Base-by-base conservation (phyloP, 768 basidiomycete genomes). In the Nidularia sp. region DNA sequence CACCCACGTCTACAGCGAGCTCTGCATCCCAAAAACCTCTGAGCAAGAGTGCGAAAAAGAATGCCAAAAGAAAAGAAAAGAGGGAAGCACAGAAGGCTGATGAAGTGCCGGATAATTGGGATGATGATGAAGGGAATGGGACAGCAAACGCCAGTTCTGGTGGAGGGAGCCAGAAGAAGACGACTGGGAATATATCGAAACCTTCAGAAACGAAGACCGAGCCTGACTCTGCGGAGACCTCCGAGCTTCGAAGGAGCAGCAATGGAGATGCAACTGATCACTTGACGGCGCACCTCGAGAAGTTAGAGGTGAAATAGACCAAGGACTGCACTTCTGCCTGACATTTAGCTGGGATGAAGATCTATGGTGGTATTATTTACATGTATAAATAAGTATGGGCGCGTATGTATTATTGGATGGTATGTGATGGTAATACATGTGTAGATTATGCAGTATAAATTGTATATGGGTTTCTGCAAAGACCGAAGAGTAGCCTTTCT, bases 41-140 rank as follows among this genome's bases (percentile, higher is more conserved):
- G 62, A 83, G 86, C 67, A 93, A 94, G 74, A 88, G 88, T 45
- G 90, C 85, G 42, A 90, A 85, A 69, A 84, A 86, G 70, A 86
- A 84, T 56, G 87, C 88, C 55, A 93, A 93, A 69, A 77, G 83
- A 60, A 83, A 82, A 65, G 88, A 85, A 61, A 90, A 83, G 69
- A 78, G 80, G 64, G 75, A 74, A 31, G 75, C 79, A 53, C 79
- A 81, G 59, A 78, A 79, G 64, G 47, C 69, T n/a, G 72, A 73
- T 25, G 64, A 57, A 43, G 84, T 92, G n/a, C 83, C 79, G 51
- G 88, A 91, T 55, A 82, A 76, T 53, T 93, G 90, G 83, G 90
- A 90, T 36, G 87, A 88, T 5, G 86, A 84, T 8, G 85, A 81
- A 3, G 75, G 66, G 34, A 52, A 2, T 18, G 25, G 22, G 5